These are phyloP conservation scores for Wickerhamomyces queroliae DNA, from an alignment of 805 yeast genomes.

Conservation along the genomic window DNA sequence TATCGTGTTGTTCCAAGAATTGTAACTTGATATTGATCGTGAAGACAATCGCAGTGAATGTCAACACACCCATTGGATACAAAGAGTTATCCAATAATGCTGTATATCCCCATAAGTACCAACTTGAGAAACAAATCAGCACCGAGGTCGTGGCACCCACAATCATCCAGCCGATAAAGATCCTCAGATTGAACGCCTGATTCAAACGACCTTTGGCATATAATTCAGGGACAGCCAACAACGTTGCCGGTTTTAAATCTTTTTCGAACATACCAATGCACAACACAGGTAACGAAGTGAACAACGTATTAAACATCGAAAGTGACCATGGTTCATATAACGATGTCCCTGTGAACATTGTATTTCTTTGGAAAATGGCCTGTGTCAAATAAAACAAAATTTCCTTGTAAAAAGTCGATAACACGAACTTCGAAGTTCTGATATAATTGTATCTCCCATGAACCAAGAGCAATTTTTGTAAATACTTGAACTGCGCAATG, in stretches of 20 bases:
- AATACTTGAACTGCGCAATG: constrained; percentile 86
- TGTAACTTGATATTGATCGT: constrained; percentile 76
- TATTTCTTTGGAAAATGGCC: constrained; percentile 76
- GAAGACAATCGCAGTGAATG: constrained; percentile 66
- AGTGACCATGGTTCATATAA: constrained; percentile 94
- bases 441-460: constrained; percentile 96
- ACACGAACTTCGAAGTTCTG: constrained; percentile 84
- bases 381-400: constrained; percentile 85
- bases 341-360: constrained; percentile 89
- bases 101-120: constrained; percentile 64
- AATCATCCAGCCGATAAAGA: constrained; percentile 75
- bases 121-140: constrained; percentile 60
- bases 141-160: constrained; percentile 71
- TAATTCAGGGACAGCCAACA: constrained; percentile 87
- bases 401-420: constrained; percentile 94
- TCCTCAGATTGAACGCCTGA: constrained; percentile 62
- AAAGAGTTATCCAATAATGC: constrained; percentile 69
- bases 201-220: constrained; percentile 72
- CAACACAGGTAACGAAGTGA: constrained; percentile 87
- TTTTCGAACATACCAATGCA: constrained; percentile 94
- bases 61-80: constrained; percentile 74
- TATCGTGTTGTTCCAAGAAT: constrained; percentile 72
- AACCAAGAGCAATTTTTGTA: constrained; percentile 77
- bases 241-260: constrained; percentile 82
- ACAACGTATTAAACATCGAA: constrained; percentile 94